These are phyloP conservation scores for Taphrina wiesneri DNA, from an alignment of 1,139 yeast species.

Conservation along the genomic window DNA sequence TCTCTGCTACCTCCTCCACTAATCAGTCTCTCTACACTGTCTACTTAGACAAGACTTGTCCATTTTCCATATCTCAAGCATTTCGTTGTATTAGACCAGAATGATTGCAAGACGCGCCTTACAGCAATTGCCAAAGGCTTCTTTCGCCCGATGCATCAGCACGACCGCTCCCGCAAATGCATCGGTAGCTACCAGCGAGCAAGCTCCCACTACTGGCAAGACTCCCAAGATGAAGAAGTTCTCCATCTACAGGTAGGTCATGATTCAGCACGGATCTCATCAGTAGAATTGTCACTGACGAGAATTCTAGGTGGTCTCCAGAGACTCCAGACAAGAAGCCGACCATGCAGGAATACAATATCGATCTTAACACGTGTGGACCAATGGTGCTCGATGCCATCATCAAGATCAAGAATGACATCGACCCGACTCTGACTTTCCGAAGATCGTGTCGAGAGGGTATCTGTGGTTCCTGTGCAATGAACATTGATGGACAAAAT, in stretches of 20 bases:
- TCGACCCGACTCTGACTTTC: constrained; percentile 90
- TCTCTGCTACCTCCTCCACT: background rate
- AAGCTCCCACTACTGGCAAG: constrained; percentile 38
- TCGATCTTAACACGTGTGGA: constrained; percentile 89
- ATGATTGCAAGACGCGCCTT: constrained; percentile 17
- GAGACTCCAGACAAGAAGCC: constrained; percentile 96
- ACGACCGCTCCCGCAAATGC: constrained; percentile 28
- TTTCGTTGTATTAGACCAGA: background rate
- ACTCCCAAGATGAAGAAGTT: constrained; percentile 70
- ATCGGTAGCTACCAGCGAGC: constrained; percentile 32
- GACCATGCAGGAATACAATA: constrained; percentile 72
- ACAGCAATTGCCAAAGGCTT: constrained; percentile 21
- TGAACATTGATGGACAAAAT: constrained; percentile 97
- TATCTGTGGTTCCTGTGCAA: constrained; percentile 99
- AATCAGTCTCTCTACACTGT: background rate
- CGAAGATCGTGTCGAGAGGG: constrained; percentile 99
- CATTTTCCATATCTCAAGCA: background rate
- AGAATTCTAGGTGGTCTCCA: constrained; percentile 67
- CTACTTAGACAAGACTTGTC: background rate
- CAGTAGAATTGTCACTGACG: background rate
- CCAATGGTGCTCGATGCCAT: constrained; percentile 98
- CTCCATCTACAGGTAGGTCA: constrained; percentile 89
- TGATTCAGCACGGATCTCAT: background rate
- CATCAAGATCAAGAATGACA: constrained; percentile 91
- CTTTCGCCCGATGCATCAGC: constrained; percentile 22